Percentiles rank a stretch among this genome's conserved stretches.
Evolutionary conservation across 495 filamentous ascomycete species (phyloP).

Genomic region (Arthonia radiata): DNA sequence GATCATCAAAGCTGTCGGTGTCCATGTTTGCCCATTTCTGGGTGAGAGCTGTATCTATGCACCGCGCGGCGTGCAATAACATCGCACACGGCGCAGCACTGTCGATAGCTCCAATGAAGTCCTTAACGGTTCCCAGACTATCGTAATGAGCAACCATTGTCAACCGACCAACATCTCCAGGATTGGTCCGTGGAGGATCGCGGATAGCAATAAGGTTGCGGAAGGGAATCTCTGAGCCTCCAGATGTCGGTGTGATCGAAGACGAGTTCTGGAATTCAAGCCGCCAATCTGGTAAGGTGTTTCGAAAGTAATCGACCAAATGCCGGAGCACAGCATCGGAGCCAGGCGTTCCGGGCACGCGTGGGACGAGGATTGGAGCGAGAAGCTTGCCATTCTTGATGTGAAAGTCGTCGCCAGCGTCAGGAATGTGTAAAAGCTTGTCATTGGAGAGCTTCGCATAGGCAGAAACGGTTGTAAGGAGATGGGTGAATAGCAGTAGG

Average conservation of each 20-base stretch:
- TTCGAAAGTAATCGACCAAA: constrained; percentile 56
- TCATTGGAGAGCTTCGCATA: constrained; percentile 54
- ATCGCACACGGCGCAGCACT: constrained; percentile 86
- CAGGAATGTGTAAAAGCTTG: constrained; percentile 39
- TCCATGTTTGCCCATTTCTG: constrained; percentile 56
- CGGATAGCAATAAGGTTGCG: constrained; percentile 66
- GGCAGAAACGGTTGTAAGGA: too few relatives aligned
- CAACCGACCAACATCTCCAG: constrained; percentile 52
- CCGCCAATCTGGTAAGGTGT: constrained; percentile 50
- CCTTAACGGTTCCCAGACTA: constrained; percentile 51
- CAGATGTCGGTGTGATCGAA: constrained; percentile 47
- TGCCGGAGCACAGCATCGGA: constrained; percentile 53
- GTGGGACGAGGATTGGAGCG: constrained; percentile 71
- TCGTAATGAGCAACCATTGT: constrained; percentile 92
- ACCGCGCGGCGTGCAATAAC: constrained; percentile 62
- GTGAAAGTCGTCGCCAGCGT: constrained; percentile 54
- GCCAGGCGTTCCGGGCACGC: constrained; percentile 67
- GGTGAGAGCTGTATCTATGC: constrained; percentile 51
- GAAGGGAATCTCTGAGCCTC: constrained; percentile 49
- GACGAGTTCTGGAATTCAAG: constrained; percentile 73
- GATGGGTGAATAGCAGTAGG: constrained; percentile 12
- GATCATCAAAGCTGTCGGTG: constrained; percentile 22
- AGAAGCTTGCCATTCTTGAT: constrained; percentile 48
- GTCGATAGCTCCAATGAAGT: constrained; percentile 85
- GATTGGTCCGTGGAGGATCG: constrained; percentile 57